Conservation (phyloP, 257 asterid genomes). For the Prunella vulgaris region DNA sequence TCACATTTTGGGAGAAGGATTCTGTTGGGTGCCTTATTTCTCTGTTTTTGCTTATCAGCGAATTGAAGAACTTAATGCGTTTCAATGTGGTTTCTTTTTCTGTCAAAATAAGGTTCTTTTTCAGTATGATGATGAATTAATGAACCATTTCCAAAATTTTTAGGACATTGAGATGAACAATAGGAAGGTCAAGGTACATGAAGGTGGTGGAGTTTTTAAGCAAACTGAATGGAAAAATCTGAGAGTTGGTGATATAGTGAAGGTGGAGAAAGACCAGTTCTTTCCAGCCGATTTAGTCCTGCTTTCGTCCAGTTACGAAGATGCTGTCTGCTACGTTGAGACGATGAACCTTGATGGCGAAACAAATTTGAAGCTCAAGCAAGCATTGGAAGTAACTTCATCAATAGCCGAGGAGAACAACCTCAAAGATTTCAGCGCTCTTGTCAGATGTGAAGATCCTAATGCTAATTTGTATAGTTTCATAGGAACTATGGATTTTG, state of each 20-base stretch:
- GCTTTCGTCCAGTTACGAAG: slow-evolving; percentile 84
- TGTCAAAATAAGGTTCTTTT: neutral
- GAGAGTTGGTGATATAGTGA: slow-evolving; percentile 82
- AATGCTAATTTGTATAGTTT: slow-evolving; percentile 77
- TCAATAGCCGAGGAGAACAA: slow-evolving; percentile 42
- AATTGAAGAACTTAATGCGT: neutral
- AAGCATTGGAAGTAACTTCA: slow-evolving; percentile 66
- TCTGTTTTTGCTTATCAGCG: neutral
- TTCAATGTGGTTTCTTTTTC: neutral
- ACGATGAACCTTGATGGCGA: slow-evolving; percentile 97
- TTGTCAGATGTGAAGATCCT: slow-evolving; percentile 86
- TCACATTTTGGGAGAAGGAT: too few relatives aligned
- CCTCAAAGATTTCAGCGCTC: slow-evolving; percentile 49
- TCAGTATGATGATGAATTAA: slow-evolving; percentile 8
- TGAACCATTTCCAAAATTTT: slow-evolving; percentile 5
- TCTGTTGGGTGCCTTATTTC: neutral
- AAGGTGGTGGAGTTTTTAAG: slow-evolving; percentile 51
- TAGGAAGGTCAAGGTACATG: slow-evolving; percentile 68
- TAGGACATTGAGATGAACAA: slow-evolving; percentile 85
- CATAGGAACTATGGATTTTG: slow-evolving; percentile 71
- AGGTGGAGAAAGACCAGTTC: slow-evolving; percentile 78
- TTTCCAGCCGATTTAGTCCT: slow-evolving; percentile 86
- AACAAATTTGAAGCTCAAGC: slow-evolving; percentile 84
- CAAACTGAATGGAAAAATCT: slow-evolving; percentile 68
- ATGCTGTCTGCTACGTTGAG: slow-evolving; percentile 85